Evolutionary conservation across 1,284 basidiomycete genomes (phyloP).

Genomic region (Fomitopsis pinicola): DNA sequence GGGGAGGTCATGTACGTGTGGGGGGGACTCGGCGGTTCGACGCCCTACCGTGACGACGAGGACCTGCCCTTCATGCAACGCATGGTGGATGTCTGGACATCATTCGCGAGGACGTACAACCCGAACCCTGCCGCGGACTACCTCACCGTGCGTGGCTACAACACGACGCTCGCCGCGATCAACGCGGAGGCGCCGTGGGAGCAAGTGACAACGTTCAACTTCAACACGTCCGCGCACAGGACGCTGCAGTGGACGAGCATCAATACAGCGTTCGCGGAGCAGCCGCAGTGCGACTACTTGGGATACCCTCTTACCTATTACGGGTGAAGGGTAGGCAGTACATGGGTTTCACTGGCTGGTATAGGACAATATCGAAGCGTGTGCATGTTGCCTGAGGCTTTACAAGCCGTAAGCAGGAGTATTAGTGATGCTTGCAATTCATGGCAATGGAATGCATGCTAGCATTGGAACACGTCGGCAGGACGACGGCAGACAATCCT

Average conservation of each 20-base stretch:
- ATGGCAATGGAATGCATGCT: too few relatives aligned
- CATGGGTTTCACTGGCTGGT: background rate
- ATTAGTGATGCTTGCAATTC: too few relatives aligned
- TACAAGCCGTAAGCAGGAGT: background rate
- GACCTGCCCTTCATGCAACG: slow-evolving; percentile 36
- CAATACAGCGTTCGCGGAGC: slow-evolving; percentile 22
- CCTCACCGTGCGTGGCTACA: slow-evolving; percentile 30
- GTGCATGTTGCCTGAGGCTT: background rate
- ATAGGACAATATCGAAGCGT: background rate
- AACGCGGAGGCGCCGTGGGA: slow-evolving; percentile 20
- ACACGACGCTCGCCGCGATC: slow-evolving; percentile 17
- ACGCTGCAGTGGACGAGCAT: slow-evolving; percentile 24
- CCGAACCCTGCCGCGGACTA: slow-evolving; percentile 36
- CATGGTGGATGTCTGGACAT: slow-evolving; percentile 33
- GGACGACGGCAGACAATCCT: too few relatives aligned
- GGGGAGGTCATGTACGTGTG: too few relatives aligned
- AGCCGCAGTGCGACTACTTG: slow-evolving; percentile 25
- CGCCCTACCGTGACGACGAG: slow-evolving; percentile 32
- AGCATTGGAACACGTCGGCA: too few relatives aligned
- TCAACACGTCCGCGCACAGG: slow-evolving; percentile 17
- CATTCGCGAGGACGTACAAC: slow-evolving; percentile 37
- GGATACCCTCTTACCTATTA: slow-evolving; percentile 21
- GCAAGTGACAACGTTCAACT: slow-evolving; percentile 18
- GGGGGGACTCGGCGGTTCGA: background rate
- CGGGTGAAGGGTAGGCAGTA: slow-evolving; percentile 5